Base-by-base conservation (phyloP, 176 grass and related monocot species). In the Oropetium thomaeum region DNA sequence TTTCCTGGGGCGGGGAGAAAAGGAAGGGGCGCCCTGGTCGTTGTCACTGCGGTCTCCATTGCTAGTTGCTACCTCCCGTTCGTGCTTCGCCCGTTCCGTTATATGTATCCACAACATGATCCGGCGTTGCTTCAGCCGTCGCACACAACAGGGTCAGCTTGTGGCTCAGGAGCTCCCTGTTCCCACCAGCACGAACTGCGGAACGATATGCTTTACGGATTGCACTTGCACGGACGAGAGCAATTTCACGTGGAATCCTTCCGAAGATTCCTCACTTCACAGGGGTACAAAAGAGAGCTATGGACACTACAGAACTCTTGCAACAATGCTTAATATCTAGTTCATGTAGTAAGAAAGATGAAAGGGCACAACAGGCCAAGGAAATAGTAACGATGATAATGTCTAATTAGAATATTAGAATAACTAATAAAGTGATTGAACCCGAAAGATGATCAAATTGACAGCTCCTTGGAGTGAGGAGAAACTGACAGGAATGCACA, bases 21-120 rank as follows among this genome's bases (percentile, higher is more conserved):
- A 12, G 65, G 45, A 52, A 60, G 42, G 49, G 58, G 25, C 13
- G 12, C 15, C 57, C 65, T 77, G 35, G 35, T 7, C 26, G 61
- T 37, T 47, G 30, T 62, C 40, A 22, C 28, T 23, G 86, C 38
- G 8, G 79, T 10, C 75, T 91, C 95, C 94, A 87, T 91, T 49
- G 45, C 45, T 1, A 20, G 3, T 6, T 6, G 17, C 45, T 49
- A 19, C 17, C 45, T 49, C 16, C 5, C 17, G 48, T 51, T 51
- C 48, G 19, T 49, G 17, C 47, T 49, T 49, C 16, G 47, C 47
- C 17, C 47, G 17, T 49, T 42, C 20, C 16, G 45, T 19, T 20
- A 49, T n/a, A n/a, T n/a, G n/a, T n/a, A n/a, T n/a, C n/a, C n/a
- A n/a, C n/a, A n/a, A n/a, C n/a, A n/a, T 54, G 4, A 54, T 51